Percentiles rank a stretch among this genome's conserved stretches.
Evolutionary conservation across 2,329 filamentous ascomycete genomes (phyloP).

Genomic region (Conoideocrella luteorostrata): DNA sequence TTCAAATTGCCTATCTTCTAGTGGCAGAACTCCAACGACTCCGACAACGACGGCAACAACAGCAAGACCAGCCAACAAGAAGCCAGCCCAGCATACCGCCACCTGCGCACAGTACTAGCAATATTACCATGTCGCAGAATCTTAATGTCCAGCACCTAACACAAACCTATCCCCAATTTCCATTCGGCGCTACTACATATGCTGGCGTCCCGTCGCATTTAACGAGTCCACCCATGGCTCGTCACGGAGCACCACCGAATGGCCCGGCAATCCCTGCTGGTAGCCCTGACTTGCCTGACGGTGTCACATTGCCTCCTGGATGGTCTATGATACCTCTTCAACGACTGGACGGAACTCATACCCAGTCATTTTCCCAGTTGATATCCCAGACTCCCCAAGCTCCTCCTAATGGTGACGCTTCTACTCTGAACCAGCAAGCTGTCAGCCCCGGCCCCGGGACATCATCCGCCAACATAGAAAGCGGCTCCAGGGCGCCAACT

Average conservation of each 20-base stretch:
- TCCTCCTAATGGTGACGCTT: conserved; percentile 11
- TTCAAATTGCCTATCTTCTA: conserved; percentile 61
- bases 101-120: too few relatives aligned
- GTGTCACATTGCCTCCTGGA: conserved; percentile 56
- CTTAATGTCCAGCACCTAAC: conserved; percentile 13
- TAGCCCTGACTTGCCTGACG: conserved; percentile 55
- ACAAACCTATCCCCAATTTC: conserved; percentile 15
- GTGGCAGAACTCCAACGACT: conserved; percentile 62
- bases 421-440: conserved; percentile 9
- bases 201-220: conserved; percentile 27
- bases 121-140: conserved; percentile 8
- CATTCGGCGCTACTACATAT: conserved; percentile 16
- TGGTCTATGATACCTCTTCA: conserved; percentile 60
- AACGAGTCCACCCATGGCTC: conserved; percentile 35
- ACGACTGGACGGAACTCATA: conserved; percentile 36
- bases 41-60: conserved; percentile 42
- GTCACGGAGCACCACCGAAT: conserved; percentile 40
- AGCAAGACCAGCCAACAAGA: conserved; percentile 21
- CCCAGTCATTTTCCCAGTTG: conserved; percentile 16
- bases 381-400: conserved; percentile 8
- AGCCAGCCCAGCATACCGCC: conserved; percentile 10
- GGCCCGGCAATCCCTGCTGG: conserved; percentile 50
- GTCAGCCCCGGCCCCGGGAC: too few relatives aligned
- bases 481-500: not conserved
- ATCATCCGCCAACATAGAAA: too few relatives aligned